Base-by-base conservation (phyloP, 805 yeast genomes). In the Lachancea sp. region DNA sequence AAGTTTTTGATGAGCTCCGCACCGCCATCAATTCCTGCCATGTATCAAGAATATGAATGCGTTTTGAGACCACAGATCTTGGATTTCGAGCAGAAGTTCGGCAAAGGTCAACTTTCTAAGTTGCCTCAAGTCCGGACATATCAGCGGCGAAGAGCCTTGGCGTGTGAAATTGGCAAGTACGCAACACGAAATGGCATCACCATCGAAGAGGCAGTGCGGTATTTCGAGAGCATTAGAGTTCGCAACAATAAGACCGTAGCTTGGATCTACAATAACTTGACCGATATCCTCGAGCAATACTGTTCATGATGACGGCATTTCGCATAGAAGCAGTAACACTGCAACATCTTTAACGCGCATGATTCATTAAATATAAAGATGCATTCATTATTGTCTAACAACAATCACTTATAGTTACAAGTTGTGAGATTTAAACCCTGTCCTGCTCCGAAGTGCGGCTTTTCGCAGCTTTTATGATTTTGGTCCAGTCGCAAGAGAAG, bases 61-160 rank as follows among this genome's bases (percentile, higher is more conserved):
- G 53, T 59, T 3, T 45, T 64, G 38, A 57, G 59, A 41, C 59
- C 62, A 22, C 69, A 66, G 48, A 63, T 66, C n/a, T 59, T 61
- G 41, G 58, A 63, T 26, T 63, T 65, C 22, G 65, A 63, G 31
- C 60, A 58, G 46, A 60, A 58, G 10, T 65, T 58, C 44, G 60
- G 60, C 9, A 55, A 52, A 33, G 58, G 58, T 8, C 56, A 52
- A 36, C 41, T 55, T 17, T 53, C 54, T 11, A 63, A 63, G 49
- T 55, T 66, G 41, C 62, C 65, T 39, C 65, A 65, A 47, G 61
- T 66, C 17, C 58, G 70, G 47, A 66, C 67, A 36, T 65, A 60
- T 47, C 70, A 66, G 48, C 59, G 67, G 48, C 60, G 67, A 33
- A 65, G 65, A 38, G 68, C 69, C 4, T 49, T 66, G 16, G 67